Evolutionary conservation across 345 rosid species (phyloP), one percentile per base, ranked within the genome.

Genomic region (Raphanus raphanistrum): DNA sequence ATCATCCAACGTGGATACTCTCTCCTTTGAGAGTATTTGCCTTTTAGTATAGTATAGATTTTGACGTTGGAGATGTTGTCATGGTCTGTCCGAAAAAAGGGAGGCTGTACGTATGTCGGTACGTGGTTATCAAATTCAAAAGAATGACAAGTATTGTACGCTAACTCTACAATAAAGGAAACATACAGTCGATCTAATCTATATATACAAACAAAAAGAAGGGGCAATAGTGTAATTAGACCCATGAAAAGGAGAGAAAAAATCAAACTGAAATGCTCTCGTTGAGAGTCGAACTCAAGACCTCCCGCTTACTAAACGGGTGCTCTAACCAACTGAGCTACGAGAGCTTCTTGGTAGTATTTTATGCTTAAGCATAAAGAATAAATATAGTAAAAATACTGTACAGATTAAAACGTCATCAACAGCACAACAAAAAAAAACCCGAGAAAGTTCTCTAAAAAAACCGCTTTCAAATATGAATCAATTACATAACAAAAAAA

Each of bases 271-370:
- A 0, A 0, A 1, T 63, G 97, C 94, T 90, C 81, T 91, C 88
- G 82, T 88, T 90, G 96, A 87, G 89, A 92, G 90, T 91, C 29
- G 92, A 95, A 92, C 98, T 91, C 96, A 91, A 89, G 93, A 92
- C 94, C 93, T 92, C 91, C 92, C 89, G 90, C 93, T 90, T 91
- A 90, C 91, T 90, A 91, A 91, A 88, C 95, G 87, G 91, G 90
- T 88, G 95, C 93, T 88, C 94, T 91, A 93, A 93, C 94, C 96
- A 89, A 86, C 94, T 93, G 93, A 91, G 94, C 97, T 90, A 95
- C 87, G 89, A 95, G 87, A 91, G 97, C 96, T 15, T 12, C 90
- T 91, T 88, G 90, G 91, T 88, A 87, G 6, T 13, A 10, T 11
- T 41, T 41, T 8, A 13, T 41, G 48, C 4, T 3, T 10, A 41